Evolutionary conservation across 345 rosid genomes (phyloP).

Genomic region (Pistacia atlantica): DNA sequence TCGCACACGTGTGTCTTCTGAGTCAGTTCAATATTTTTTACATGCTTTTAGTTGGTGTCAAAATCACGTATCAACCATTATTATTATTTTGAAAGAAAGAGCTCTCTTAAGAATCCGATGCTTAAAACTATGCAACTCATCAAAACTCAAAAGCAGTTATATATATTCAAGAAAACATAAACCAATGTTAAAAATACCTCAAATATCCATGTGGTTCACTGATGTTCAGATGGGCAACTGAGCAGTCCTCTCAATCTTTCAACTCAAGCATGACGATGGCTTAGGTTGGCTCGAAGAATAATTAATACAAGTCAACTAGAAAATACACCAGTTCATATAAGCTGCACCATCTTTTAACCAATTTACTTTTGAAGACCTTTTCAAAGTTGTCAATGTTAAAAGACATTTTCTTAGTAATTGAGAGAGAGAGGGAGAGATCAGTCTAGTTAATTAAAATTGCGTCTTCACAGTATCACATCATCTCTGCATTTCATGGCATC

Average conservation of each 20-base stretch:
- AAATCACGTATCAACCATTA: no score
- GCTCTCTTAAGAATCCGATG: background rate
- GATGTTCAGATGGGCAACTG: background rate
- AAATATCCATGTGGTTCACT: background rate
- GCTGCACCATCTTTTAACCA: background rate
- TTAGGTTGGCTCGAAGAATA: background rate
- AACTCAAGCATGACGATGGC: background rate
- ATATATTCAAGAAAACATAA: background rate
- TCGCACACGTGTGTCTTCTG: no score
- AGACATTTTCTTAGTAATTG: conserved; percentile 9
- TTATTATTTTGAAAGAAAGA: background rate
- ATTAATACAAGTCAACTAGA: background rate
- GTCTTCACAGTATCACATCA: conserved; percentile 12
- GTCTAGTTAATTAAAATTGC: background rate
- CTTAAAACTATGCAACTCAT: conserved; percentile 4
- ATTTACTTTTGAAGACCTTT: background rate
- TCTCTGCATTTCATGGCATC: conserved; percentile 10
- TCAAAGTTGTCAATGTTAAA: background rate
- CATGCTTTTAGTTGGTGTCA: no score
- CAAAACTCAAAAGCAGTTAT: background rate
- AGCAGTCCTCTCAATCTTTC: background rate
- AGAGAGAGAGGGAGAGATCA: background rate
- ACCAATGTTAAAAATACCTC: background rate
- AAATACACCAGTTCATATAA: background rate
- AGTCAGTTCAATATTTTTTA: no score